Evolutionary conservation across 2,329 filamentous ascomycete genomes (phyloP).

Genomic region (Parastagonospora avenae): DNA sequence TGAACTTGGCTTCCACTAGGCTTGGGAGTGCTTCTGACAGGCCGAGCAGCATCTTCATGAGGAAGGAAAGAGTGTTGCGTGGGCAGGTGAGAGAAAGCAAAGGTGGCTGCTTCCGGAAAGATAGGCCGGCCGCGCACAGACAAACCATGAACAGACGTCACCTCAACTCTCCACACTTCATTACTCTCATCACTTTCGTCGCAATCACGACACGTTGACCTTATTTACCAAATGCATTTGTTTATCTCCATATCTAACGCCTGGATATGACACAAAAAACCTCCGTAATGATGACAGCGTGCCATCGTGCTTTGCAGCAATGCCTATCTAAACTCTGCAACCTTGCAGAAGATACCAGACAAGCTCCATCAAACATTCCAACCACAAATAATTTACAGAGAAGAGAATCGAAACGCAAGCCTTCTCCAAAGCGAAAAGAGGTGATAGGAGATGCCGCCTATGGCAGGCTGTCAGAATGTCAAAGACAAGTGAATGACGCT

Average conservation of each 20-base stretch:
- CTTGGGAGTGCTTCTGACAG: conserved; percentile 42
- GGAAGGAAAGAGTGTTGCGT: conserved; percentile 1
- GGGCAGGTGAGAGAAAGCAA: neutral
- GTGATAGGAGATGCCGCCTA: no score
- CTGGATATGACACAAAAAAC: neutral
- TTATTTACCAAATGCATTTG: neutral
- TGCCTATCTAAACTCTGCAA: neutral
- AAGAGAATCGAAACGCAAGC: no score
- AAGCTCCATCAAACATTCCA: no score
- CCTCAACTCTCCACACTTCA: conserved; percentile 1
- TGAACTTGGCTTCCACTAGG: conserved; percentile 47
- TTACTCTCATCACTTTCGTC: neutral
- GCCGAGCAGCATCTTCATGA: conserved; percentile 37
- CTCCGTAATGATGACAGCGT: neutral
- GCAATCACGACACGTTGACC: neutral
- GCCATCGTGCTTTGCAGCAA: conserved; percentile 8
- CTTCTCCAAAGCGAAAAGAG: no score
- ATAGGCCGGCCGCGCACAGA: conserved; percentile 1
- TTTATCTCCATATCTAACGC: conserved; percentile 1
- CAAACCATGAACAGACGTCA: neutral
- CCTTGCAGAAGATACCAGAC: no score
- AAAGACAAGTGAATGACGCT: no score
- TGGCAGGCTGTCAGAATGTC: no score
- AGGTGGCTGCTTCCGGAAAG: neutral
- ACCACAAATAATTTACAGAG: no score